Evolutionary conservation across 1,284 basidiomycete genomes (phyloP).

Genomic region (Inonotus obliquus): DNA sequence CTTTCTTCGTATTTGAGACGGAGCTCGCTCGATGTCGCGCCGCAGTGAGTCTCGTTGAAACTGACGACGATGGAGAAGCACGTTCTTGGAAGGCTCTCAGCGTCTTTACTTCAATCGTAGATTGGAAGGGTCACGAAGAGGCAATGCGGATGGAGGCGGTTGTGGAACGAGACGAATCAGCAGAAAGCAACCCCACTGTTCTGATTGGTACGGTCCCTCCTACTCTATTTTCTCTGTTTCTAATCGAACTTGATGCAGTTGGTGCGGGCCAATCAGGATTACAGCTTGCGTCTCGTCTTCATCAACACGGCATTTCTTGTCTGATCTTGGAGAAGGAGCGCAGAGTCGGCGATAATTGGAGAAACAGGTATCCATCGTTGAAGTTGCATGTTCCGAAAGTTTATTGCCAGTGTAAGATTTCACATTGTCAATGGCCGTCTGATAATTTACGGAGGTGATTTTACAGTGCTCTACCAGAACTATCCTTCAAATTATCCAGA

Average conservation of each 20-base stretch:
- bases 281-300: constrained; percentile 45
- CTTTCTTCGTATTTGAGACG: constrained; percentile 11
- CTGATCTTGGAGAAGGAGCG: constrained; percentile 44
- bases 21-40: background rate
- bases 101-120: constrained; percentile 26
- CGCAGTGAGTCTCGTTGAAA: background rate
- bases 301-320: constrained; percentile 42
- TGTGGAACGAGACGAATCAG: no score
- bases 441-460: background rate
- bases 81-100: constrained; percentile 25
- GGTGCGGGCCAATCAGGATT: constrained; percentile 54
- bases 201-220: constrained; percentile 25
- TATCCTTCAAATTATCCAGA: constrained; percentile 34
- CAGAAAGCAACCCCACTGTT: constrained; percentile 27
- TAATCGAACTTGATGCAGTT: constrained; percentile 27
- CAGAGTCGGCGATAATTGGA: constrained; percentile 51
- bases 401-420: constrained; percentile 32
- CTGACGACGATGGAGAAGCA: constrained; percentile 19
- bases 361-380: constrained; percentile 45
- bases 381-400: constrained; percentile 39
- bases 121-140: constrained; percentile 31
- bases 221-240: background rate
- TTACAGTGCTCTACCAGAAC: constrained; percentile 36
- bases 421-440: background rate
- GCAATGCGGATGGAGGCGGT: constrained; percentile 2